Conservation (phyloP, 371 early-diverging fungal species). For the Choanephora cucurbitarum region DNA sequence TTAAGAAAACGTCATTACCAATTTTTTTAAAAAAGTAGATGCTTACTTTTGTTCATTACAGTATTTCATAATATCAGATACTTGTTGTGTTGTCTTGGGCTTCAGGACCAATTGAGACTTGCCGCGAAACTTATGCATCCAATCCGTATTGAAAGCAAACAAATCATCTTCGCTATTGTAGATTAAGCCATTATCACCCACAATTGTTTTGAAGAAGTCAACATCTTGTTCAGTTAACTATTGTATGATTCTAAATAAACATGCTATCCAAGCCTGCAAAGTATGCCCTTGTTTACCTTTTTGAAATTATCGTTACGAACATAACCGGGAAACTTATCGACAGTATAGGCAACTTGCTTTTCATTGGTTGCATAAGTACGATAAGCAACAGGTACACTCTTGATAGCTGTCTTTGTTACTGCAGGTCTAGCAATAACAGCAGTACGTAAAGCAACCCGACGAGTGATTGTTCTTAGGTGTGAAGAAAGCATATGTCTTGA, state of each 20-base stretch:
- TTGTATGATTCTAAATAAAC: too few species aligned
- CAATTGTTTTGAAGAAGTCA: slow-evolving; percentile 58
- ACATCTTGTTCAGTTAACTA: slow-evolving; percentile 62
- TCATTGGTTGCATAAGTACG: slow-evolving; percentile 24
- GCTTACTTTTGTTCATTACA: slow-evolving; percentile 79
- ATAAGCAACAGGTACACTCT: neutral
- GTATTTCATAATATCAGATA: slow-evolving; percentile 82
- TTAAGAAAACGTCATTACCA: neutral
- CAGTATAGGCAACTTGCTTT: slow-evolving; percentile 44
- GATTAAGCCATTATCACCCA: slow-evolving; percentile 52
- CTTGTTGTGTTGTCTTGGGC: slow-evolving; percentile 87
- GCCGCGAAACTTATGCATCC: slow-evolving; percentile 93
- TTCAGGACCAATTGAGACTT: slow-evolving; percentile 79
- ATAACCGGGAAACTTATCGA: slow-evolving; percentile 56
- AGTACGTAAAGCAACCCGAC: neutral
- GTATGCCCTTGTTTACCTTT: too few species aligned
- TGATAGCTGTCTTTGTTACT: neutral
- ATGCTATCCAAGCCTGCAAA: too few species aligned
- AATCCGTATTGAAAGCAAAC: slow-evolving; percentile 79
- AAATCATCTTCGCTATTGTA: slow-evolving; percentile 58
- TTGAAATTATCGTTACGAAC: slow-evolving; percentile 58
- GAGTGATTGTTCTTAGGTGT: neutral
- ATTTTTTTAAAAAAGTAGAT: too few species aligned
- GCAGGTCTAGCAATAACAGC: neutral
- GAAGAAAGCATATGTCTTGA: neutral